phyloP scores from a whole-genome alignment of 805 yeast species.

The Priceomyces medius region DNA sequence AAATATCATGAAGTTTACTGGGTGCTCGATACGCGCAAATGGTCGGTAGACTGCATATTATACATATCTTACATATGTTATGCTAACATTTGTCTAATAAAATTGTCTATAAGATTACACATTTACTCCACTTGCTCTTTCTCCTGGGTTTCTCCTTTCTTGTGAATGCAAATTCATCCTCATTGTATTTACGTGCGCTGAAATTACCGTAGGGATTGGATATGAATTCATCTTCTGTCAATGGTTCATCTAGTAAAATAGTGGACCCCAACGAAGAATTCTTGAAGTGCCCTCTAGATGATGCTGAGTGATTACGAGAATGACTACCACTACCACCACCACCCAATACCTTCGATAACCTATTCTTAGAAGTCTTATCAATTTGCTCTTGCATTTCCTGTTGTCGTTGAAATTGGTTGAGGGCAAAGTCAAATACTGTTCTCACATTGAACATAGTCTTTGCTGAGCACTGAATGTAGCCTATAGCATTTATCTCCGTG shows the following conservation, averaged over 20 bases:
- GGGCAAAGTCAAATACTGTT: slow-evolving; percentile 65
- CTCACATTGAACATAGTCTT: slow-evolving; percentile 63
- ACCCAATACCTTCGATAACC: slow-evolving; percentile 35
- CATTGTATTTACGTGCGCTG: slow-evolving; percentile 26
- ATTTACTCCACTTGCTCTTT: slow-evolving; percentile 35
- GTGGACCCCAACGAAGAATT: slow-evolving; percentile 37
- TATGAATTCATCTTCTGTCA: slow-evolving; percentile 36
- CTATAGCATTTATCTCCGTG: slow-evolving; percentile 60
- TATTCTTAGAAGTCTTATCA: slow-evolving; percentile 32
- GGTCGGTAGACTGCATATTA: too few species aligned
- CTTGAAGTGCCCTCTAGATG: slow-evolving; percentile 36
- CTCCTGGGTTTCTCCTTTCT: slow-evolving; percentile 28
- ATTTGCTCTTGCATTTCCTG: slow-evolving; percentile 34
- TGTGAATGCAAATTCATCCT: slow-evolving; percentile 44
- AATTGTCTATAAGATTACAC: slow-evolving; percentile 30
- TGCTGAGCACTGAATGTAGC: slow-evolving; percentile 80
- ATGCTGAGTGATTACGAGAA: slow-evolving; percentile 22
- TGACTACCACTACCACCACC: slow-evolving; percentile 11
- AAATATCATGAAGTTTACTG: too few species aligned
- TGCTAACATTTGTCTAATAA: not conserved
- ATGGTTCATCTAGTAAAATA: slow-evolving; percentile 38
- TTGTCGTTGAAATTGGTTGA: slow-evolving; percentile 42
- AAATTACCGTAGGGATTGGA: slow-evolving; percentile 35
- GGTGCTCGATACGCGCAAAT: not conserved
- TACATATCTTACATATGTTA: not conserved